phyloP scores from a whole-genome alignment of 148 eudicot species.

The Amaranthus hypochondriacus region DNA sequence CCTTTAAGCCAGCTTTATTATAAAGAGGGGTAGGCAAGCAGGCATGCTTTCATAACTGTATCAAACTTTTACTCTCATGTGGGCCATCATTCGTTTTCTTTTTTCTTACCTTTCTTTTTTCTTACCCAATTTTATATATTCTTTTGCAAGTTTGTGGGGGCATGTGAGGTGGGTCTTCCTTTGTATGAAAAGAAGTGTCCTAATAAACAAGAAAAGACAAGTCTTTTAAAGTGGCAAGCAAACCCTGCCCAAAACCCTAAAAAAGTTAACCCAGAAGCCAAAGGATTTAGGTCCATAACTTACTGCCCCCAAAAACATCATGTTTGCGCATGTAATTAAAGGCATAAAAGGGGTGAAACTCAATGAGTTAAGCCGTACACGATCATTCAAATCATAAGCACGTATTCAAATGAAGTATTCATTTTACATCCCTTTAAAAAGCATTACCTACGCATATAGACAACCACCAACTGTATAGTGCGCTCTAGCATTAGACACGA shows the following conservation, averaged over 20 bases:
- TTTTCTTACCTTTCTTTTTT: neutral
- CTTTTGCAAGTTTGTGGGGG: constrained; percentile 27
- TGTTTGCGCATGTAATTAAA: constrained; percentile 6
- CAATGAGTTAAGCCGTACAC: neutral
- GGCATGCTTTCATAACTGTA: constrained; percentile 33
- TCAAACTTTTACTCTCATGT: constrained; percentile 18
- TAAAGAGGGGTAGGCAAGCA: constrained; percentile 8
- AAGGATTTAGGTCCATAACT: constrained; percentile 25
- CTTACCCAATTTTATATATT: constrained; percentile 5
- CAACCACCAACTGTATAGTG: neutral
- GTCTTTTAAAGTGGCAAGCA: constrained; percentile 31
- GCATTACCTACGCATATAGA: constrained; percentile 4
- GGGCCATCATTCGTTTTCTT: constrained; percentile 17
- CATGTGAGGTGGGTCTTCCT: constrained; percentile 27
- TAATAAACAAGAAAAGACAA: constrained; percentile 11
- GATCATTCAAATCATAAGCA: neutral
- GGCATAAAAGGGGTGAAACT: neutral
- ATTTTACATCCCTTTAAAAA: neutral
- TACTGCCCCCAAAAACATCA: constrained; percentile 20
- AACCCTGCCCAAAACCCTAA: constrained; percentile 24
- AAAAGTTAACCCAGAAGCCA: constrained; percentile 13
- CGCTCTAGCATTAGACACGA: no score
- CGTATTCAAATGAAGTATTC: neutral
- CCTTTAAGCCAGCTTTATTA: constrained; percentile 16
- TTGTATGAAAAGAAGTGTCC: constrained; percentile 28